Evolutionary conservation across 345 rosid genomes (phyloP), one percentile per base, ranked within the genome.

Genomic region (Moricandia moricandioides): DNA sequence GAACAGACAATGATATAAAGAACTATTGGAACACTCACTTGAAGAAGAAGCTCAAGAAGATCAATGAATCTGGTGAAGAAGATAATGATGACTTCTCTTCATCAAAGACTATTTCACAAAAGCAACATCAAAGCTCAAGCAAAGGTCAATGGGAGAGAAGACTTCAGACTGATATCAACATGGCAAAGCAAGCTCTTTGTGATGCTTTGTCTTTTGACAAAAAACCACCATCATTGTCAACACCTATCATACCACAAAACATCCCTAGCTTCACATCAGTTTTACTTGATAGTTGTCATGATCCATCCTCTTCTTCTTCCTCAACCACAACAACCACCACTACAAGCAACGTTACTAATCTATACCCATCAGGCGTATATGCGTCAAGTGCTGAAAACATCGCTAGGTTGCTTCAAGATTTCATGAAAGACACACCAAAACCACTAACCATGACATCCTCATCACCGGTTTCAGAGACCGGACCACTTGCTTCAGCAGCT

Each of bases 1-100:
- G 97, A 78, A 95, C 99, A 43, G 99, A 95, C 54, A 95, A 95
- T 72, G 99, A 95, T 73, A 92, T 95, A 56, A 92, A 95, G 68
- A 92, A 95, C 72, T 92, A 87, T 33, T 95, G 99, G 98, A 95
- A 95, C 81, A 92, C 97, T 62, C 96, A 92, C 65, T 72, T 95
- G 82, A 95, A 88, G 79, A 90, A 89, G 88, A 95, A 95, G 85
- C 89, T 90, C 17, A 83, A 77, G 80, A 90, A 83, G 82, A 73
- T 62, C 14, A 72, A 84, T 13, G 89, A 87, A 80, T 34, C 63
- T 30, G 79, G 79, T 18, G 77, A 51, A 65, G 69, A 45, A 56
- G 72, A 79, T 29, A 47, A 64, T 7, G 72, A 74, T 10, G 76
- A 62, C 6, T 70, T 69, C 13, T 73, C 66, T 67, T 72, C 74